phyloP scores from a whole-genome alignment of 805 yeast genomes.

The Metschnikowia continentalis region DNA sequence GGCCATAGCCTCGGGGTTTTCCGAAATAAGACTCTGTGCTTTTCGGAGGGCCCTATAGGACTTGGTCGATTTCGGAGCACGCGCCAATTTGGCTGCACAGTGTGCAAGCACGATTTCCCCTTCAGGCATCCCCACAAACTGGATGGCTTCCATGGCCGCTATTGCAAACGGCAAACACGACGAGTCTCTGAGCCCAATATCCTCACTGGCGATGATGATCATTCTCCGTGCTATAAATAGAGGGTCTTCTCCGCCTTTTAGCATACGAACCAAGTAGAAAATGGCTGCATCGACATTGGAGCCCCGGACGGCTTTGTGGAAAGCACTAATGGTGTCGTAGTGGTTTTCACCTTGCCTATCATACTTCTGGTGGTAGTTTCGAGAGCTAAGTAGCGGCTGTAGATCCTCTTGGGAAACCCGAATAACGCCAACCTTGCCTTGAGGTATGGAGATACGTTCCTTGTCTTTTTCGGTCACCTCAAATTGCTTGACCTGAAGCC shows the following conservation, averaged over 20 bases:
- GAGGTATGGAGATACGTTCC: slow-evolving; percentile 9
- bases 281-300: slow-evolving; percentile 85
- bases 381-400: slow-evolving; percentile 40
- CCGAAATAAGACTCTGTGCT: slow-evolving; percentile 55
- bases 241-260: slow-evolving; percentile 92
- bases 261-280: slow-evolving; percentile 82
- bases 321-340: slow-evolving; percentile 92
- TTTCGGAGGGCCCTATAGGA: slow-evolving; percentile 76
- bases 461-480: slow-evolving; percentile 11
- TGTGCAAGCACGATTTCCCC: slow-evolving; percentile 87
- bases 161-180: slow-evolving; percentile 81
- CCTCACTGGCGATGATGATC: slow-evolving; percentile 95
- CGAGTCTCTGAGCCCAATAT: slow-evolving; percentile 82
- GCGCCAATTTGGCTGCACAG: slow-evolving; percentile 85
- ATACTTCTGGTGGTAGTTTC: slow-evolving; percentile 53
- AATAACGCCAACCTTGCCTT: slow-evolving; percentile 26
- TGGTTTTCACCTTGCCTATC: slow-evolving; percentile 90
- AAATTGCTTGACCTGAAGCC: slow-evolving; percentile 21
- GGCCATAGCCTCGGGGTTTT: slow-evolving; percentile 54
- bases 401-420: slow-evolving; percentile 38
- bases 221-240: slow-evolving; percentile 82
- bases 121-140: slow-evolving; percentile 92
- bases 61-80: slow-evolving; percentile 81
- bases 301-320: slow-evolving; percentile 91
- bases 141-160: slow-evolving; percentile 80